phyloP scores from a whole-genome alignment of 257 asterid species.

The Agastache rugosa region DNA sequence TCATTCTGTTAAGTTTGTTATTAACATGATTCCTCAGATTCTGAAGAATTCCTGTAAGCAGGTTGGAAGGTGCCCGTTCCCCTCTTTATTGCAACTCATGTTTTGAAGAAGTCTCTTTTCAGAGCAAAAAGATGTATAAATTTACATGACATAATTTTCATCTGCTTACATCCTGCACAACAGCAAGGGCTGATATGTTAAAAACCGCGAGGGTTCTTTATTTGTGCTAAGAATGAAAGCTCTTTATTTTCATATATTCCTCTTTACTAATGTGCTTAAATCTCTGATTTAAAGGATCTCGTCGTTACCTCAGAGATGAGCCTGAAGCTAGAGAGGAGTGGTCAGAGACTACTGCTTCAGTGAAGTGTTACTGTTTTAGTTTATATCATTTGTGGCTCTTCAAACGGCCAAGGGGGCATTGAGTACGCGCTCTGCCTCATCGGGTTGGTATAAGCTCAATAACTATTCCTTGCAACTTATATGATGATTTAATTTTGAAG shows the following conservation, averaged over 20 bases:
- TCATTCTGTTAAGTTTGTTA: slow-evolving; percentile 24
- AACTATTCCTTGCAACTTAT: slow-evolving; percentile 35
- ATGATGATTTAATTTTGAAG: slow-evolving; percentile 37
- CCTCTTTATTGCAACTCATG: not conserved
- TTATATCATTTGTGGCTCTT: slow-evolving; percentile 38
- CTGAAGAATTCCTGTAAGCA: not conserved
- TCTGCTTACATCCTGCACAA: not conserved
- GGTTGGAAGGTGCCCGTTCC: not conserved
- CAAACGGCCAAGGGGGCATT: slow-evolving; percentile 26
- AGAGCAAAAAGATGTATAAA: not conserved
- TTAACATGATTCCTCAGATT: slow-evolving; percentile 21
- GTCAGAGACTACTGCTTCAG: not conserved
- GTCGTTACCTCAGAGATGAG: not conserved
- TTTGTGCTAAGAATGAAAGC: not conserved
- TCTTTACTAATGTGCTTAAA: not conserved
- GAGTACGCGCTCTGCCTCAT: slow-evolving; percentile 35
- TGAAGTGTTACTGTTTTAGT: not conserved
- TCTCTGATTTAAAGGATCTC: not conserved
- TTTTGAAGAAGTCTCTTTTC: not conserved
- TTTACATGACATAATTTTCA: not conserved
- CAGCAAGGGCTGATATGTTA: not conserved
- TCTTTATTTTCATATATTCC: not conserved
- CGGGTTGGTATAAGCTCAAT: slow-evolving; percentile 29
- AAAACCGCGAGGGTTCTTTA: not conserved
- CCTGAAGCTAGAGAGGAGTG: not conserved